phyloP scores from a whole-genome alignment of 306 rosid species.

The Adenanthera pavonina region DNA sequence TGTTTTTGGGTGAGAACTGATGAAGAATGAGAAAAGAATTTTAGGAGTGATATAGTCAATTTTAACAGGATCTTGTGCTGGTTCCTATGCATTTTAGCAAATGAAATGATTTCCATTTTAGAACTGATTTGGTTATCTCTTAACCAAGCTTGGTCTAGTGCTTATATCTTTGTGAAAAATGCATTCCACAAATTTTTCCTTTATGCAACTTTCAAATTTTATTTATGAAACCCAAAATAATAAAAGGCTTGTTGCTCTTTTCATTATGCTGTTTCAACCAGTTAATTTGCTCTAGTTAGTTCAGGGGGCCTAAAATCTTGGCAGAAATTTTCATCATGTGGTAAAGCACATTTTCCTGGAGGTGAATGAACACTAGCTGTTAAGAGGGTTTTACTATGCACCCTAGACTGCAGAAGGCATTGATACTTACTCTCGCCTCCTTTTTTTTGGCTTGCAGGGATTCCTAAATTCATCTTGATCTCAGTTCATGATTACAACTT shows the following conservation, averaged over 20 bases:
- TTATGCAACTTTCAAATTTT: not conserved
- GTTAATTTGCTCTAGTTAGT: not conserved
- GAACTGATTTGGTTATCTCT: not conserved
- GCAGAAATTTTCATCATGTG: not conserved
- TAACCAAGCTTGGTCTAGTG: conserved; percentile 9
- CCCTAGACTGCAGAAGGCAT: conserved; percentile 1
- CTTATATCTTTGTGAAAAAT: not conserved
- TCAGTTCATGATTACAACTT: conserved; percentile 94
- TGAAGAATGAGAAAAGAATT: not conserved
- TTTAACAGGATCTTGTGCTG: too few relatives aligned
- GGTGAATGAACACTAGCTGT: not conserved
- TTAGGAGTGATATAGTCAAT: not conserved
- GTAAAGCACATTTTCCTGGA: not conserved
- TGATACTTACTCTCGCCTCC: conserved; percentile 7
- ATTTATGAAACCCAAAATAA: not conserved
- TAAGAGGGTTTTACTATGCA: conserved; percentile 3
- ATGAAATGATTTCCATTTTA: not conserved
- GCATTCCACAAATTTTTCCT: conserved; percentile 3
- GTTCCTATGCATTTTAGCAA: conserved; percentile 2
- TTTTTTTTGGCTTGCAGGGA: conserved; percentile 55
- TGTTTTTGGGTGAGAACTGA: not conserved
- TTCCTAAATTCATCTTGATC: conserved; percentile 87
- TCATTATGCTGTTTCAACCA: not conserved
- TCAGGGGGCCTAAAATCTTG: not conserved
- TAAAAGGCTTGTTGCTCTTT: conserved; percentile 3